Base-by-base conservation (phyloP, 768 basidiomycete species). In the Lyophyllum atratum region DNA sequence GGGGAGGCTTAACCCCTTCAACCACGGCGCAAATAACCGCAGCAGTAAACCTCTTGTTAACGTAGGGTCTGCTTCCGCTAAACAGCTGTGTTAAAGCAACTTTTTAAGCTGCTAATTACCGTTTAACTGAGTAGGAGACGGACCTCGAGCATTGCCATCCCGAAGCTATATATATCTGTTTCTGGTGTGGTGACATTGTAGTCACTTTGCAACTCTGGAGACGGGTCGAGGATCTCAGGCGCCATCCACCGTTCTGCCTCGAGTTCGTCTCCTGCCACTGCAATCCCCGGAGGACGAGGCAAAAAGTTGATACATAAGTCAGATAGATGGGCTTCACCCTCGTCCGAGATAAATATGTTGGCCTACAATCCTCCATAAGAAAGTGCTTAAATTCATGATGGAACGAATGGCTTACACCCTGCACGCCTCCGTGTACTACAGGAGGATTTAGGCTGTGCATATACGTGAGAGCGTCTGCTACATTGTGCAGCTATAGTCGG, bases 121-220 rank as follows among this genome's bases (percentile, higher is more conserved):
- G 19, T 45, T 24, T 4, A 37, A 47, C 3, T 10, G 21, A 19
- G 24, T 14, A 50, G 21, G 40, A 19, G 8, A 9, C 51, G 44
- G 24, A 70, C 69, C 53, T 70, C 67, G 11, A 70, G 57, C 29
- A 66, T 59, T 3, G 66, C 65, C 63, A 68, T 67, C 6, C 60
- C 67, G 49, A 70, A 68, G 25, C 63, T 63, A 48, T 64, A 68
- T 4, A 68, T 63, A 42, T 70, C 69, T 25, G 60, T 45, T 42
- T 56, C 44, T 1, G 54, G 47, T 2, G 59, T 62, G 12, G 55
- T 42, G 26, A 22, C 22, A 8, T 55, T 45, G 31, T 48, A 53
- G 14, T 52, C n/a, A 17, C 24, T 33, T 12, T 25, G 28, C 10
- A 39, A 11, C 22, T 49, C 56, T 14, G 21, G 25, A 19, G 54